phyloP scores from a whole-genome alignment of 108 stramenopile species.

The Halocafeteria seosinensis region DNA sequence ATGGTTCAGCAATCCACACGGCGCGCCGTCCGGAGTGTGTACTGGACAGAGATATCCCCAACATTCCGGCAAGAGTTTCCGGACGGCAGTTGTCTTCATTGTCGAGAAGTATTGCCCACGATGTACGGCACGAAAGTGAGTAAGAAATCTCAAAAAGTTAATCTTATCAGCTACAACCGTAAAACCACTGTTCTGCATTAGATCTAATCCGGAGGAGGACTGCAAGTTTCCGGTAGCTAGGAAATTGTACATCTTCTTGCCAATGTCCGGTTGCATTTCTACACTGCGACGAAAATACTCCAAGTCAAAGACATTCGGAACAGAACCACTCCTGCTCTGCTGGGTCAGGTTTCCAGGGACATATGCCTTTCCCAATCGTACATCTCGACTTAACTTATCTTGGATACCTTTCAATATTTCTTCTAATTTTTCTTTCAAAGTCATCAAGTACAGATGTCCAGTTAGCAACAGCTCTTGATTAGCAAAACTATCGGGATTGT shows the following conservation, averaged over 20 bases:
- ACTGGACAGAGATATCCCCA: slow-evolving; percentile 98
- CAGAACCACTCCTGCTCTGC: slow-evolving; percentile 13
- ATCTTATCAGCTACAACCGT: slow-evolving; percentile 91
- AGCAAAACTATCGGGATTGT: slow-evolving; percentile 81
- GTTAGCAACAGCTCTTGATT: slow-evolving; percentile 83
- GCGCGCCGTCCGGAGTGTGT: slow-evolving; percentile 95
- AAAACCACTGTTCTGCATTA: slow-evolving; percentile 92
- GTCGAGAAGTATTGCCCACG: slow-evolving; percentile 96
- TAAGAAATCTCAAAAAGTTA: slow-evolving; percentile 79
- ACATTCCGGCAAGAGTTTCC: slow-evolving; percentile 87
- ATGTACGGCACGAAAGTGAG: slow-evolving; percentile 93
- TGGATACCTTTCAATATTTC: slow-evolving; percentile 53
- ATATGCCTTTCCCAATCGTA: slow-evolving; percentile 1
- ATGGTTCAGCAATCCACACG: slow-evolving; percentile 92
- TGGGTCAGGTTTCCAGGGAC: slow-evolving; percentile 26
- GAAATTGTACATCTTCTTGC: slow-evolving; percentile 62
- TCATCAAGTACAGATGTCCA: slow-evolving; percentile 64
- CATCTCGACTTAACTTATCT: slow-evolving; percentile 54
- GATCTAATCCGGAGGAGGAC: slow-evolving; percentile 72
- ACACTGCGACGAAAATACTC: slow-evolving; percentile 8
- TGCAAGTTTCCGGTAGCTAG: slow-evolving; percentile 84
- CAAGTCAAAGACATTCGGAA: background rate
- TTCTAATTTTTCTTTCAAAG: slow-evolving; percentile 85
- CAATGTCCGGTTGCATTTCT: slow-evolving; percentile 16
- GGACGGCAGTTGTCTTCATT: slow-evolving; percentile 96